Percentiles rank a stretch among this genome's conserved stretches.
phyloP scores from a whole-genome alignment of 2,329 filamentous ascomycete genomes.

The Escovopsis sp. region DNA sequence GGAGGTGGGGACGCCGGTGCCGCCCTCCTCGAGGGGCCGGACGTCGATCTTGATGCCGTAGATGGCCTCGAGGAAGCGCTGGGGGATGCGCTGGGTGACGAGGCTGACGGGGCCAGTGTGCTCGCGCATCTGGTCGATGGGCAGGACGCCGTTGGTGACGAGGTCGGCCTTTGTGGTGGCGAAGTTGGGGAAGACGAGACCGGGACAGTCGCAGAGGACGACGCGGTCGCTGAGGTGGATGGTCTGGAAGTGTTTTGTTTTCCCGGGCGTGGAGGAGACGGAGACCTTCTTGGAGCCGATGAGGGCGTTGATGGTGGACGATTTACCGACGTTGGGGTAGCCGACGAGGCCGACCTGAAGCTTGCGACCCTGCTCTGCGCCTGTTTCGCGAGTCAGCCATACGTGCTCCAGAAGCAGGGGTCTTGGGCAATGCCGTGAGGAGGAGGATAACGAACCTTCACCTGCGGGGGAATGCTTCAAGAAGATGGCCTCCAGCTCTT shows the following conservation, averaged over 20 bases:
- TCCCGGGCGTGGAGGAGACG: slow-evolving; percentile 90
- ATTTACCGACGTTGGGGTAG: slow-evolving; percentile 98
- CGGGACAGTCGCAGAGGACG: slow-evolving; percentile 91
- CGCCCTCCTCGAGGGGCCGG: slow-evolving; percentile 76
- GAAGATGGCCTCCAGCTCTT: slow-evolving; percentile 84
- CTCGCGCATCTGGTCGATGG: slow-evolving; percentile 91
- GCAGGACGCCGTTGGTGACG: slow-evolving; percentile 85
- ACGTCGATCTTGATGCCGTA: slow-evolving; percentile 85
- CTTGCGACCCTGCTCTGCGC: slow-evolving; percentile 38
- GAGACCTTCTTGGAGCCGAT: slow-evolving; percentile 97
- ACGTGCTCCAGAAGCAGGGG: neutral
- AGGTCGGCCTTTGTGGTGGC: slow-evolving; percentile 92
- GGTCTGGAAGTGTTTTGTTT: slow-evolving; percentile 99
- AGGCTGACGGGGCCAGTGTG: slow-evolving; percentile 76
- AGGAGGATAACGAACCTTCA: slow-evolving; percentile 25
- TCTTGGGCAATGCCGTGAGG: neutral
- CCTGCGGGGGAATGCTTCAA: slow-evolving; percentile 50
- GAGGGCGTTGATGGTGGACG: slow-evolving; percentile 97
- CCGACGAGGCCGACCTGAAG: slow-evolving; percentile 87
- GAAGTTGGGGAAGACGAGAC: slow-evolving; percentile 97
- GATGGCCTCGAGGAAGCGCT: slow-evolving; percentile 76
- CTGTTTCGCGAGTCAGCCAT: neutral
- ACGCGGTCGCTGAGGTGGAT: slow-evolving; percentile 85
- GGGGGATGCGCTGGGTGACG: slow-evolving; percentile 72
- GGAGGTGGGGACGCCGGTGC: slow-evolving; percentile 71